phyloP scores from a whole-genome alignment of 345 rosid genomes.

The Salix arbutifolia region DNA sequence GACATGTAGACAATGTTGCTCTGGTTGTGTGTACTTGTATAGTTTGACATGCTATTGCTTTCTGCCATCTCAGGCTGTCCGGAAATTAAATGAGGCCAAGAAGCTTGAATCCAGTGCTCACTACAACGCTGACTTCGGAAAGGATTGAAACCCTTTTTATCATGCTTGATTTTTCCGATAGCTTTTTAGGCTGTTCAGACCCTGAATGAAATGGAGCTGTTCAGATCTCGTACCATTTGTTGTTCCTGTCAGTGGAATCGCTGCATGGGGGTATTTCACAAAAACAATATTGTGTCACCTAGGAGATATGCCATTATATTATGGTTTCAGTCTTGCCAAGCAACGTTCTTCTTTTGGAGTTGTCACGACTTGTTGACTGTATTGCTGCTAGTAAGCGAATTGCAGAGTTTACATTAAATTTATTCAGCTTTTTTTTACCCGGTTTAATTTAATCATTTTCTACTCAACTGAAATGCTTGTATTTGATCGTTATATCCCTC shows the following conservation, averaged over 20 bases:
- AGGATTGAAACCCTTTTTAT: slow-evolving; percentile 37
- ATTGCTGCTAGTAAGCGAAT: not conserved
- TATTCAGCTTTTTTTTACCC: not conserved
- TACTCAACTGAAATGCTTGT: not conserved
- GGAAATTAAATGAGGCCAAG: slow-evolving; percentile 93
- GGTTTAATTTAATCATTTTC: not conserved
- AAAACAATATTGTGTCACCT: not conserved
- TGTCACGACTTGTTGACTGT: not conserved
- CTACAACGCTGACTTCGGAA: slow-evolving; percentile 85
- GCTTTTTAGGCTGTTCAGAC: not conserved
- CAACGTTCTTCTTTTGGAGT: not conserved
- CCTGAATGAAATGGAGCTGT: not conserved
- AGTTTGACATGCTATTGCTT: not conserved
- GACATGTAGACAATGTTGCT: not conserved
- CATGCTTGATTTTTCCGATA: not conserved
- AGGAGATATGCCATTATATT: not conserved
- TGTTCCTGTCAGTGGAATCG: not conserved
- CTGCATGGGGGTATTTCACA: not conserved
- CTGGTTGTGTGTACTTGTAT: not conserved
- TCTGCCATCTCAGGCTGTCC: slow-evolving; percentile 63
- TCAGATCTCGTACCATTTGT: not conserved
- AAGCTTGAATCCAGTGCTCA: slow-evolving; percentile 93
- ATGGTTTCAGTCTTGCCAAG: not conserved
- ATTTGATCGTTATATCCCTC: not conserved
- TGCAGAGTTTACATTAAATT: not conserved